Base-by-base conservation (phyloP, 805 yeast species). In the Candida takata region DNA sequence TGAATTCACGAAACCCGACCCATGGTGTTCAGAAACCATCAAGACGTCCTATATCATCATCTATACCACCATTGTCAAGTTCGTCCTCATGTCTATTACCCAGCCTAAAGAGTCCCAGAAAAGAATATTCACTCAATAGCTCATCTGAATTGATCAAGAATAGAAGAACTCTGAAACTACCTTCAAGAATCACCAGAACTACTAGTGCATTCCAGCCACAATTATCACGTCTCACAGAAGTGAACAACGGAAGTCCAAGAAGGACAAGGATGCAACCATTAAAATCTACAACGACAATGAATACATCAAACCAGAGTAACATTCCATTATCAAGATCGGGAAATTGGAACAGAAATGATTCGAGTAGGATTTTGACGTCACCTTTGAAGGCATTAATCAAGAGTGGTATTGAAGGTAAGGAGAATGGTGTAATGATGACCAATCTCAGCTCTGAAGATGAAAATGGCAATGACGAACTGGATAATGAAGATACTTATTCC, bases 341-440 rank as follows among this genome's bases (percentile, higher is more conserved):
- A 21, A n/a, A n/a, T n/a, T n/a, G n/a, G n/a, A n/a, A n/a, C n/a
- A 16, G 27, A 35, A 37, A 16, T 11, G 15, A 15, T 17, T 11
- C 24, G 13, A 17, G 35, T n/a, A 49, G 37, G 24, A 40, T 52
- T 8, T 33, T 37, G 7, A 53, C 58, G 2, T 53, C 56, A 3
- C 58, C 58, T 1, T 48, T 53, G 35, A 52, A 46, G 24, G 50
- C 56, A 2, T 24, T 53, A 12, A 15, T 38, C 18, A 41, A 27
- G 15, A 37, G 28, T 9, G 20, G 17, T 12, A 18, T 9, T 1
- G 38, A 41, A 7, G 45, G 41, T 9, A 34, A 44, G 18, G 51
- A 28, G 20, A 18, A 47, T 11, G 43, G 43, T 29, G 27, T 29
- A 9, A 12, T 24, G n/a, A 8, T 24, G 8, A 9, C 27, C 14